Evolutionary conservation across 202 grass and related monocot species (phyloP).

Genomic region (Hordeum pubiflorum): DNA sequence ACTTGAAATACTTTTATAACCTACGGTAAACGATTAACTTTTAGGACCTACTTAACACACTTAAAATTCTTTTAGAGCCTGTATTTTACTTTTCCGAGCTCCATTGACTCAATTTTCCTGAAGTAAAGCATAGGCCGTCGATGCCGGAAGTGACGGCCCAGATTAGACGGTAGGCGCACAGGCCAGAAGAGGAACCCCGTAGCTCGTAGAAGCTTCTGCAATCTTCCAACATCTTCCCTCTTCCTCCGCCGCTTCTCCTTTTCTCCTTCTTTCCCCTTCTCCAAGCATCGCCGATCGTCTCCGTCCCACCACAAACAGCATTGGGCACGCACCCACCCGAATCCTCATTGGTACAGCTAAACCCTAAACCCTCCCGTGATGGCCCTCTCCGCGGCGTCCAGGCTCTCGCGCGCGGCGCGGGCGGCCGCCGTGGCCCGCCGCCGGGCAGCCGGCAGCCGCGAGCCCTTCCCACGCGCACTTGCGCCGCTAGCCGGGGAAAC

Average conservation of each 20-base stretch:
- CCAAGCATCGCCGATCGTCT: constrained; percentile 28
- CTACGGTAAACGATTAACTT: no score
- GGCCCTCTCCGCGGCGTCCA: constrained; percentile 32
- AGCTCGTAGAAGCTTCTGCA: constrained; percentile 30
- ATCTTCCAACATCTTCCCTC: constrained; percentile 11
- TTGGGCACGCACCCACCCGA: not conserved
- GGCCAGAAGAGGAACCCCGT: not conserved
- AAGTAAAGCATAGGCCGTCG: not conserved
- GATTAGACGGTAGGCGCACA: not conserved
- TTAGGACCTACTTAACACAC: no score
- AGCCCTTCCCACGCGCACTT: constrained; percentile 9
- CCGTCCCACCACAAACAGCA: not conserved
- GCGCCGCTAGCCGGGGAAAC: constrained; percentile 13
- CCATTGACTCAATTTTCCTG: not conserved
- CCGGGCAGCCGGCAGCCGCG: not conserved
- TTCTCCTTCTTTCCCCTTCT: constrained; percentile 36
- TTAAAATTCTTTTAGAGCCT: no score
- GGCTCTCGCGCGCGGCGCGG: constrained; percentile 32
- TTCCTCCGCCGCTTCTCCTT: not conserved
- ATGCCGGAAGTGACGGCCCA: not conserved
- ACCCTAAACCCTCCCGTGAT: constrained; percentile 32
- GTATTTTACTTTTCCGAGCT: no score
- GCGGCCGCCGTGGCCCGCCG: constrained; percentile 9
- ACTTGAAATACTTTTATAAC: no score
- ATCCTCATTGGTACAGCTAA: not conserved